phyloP scores from a whole-genome alignment of 2,329 filamentous ascomycete genomes.

The Gremmenia infestans region DNA sequence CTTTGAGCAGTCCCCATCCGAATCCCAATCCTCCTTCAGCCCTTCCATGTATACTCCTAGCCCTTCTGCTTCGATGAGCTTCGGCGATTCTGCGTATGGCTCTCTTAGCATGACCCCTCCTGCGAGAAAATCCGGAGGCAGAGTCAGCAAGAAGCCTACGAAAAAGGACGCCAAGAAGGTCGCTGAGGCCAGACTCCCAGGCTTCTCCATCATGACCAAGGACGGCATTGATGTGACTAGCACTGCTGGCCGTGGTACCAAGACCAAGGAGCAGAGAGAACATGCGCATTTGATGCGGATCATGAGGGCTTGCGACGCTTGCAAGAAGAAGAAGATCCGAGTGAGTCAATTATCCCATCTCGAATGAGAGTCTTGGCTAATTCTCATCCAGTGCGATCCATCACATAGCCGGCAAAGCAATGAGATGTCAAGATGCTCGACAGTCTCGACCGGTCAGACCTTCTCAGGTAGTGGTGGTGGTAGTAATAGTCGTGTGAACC shows the following conservation, averaged over 20 bases:
- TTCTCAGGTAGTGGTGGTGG: slow-evolving; percentile 11
- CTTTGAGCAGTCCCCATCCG: slow-evolving; percentile 28
- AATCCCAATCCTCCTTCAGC: slow-evolving; percentile 50
- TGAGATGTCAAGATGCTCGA: slow-evolving; percentile 22
- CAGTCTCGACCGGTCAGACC: slow-evolving; percentile 18
- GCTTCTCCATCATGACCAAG: slow-evolving; percentile 63
- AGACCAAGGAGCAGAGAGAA: slow-evolving; percentile 63
- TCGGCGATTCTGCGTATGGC: slow-evolving; percentile 28
- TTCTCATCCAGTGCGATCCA: slow-evolving; percentile 26
- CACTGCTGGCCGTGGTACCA: slow-evolving; percentile 55
- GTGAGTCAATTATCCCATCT: slow-evolving; percentile 14
- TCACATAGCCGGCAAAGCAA: slow-evolving; percentile 23
- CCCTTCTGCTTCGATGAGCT: slow-evolving; percentile 41
- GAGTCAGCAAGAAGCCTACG: slow-evolving; percentile 23
- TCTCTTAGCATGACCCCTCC: slow-evolving; percentile 24
- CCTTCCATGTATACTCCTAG: slow-evolving; percentile 34
- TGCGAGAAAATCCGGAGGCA: slow-evolving; percentile 5
- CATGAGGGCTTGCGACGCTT: slow-evolving; percentile 62
- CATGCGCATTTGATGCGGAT: slow-evolving; percentile 63
- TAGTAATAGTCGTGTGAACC: slow-evolving; percentile 7
- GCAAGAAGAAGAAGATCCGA: slow-evolving; percentile 58
- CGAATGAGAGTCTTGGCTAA: slow-evolving; percentile 4
- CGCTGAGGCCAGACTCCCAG: slow-evolving; percentile 40
- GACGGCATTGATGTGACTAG: slow-evolving; percentile 60
- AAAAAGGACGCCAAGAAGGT: slow-evolving; percentile 27